These are phyloP conservation scores for Tylopilus sp. DNA, from an alignment of 1,284 basidiomycete genomes.

Conservation along the genomic window DNA sequence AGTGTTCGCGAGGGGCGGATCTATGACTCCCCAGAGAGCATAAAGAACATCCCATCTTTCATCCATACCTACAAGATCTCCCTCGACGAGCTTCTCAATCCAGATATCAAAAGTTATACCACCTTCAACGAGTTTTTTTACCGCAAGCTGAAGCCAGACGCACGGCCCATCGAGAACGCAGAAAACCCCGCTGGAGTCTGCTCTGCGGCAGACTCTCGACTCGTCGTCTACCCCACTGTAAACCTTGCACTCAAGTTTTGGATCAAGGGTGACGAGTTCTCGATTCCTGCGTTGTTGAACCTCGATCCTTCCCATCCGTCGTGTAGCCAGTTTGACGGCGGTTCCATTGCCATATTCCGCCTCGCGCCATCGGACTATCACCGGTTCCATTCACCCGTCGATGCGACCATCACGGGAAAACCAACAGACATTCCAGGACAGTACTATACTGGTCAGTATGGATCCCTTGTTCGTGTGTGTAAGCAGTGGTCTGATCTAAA, in stretches of 20 bases:
- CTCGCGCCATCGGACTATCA: conserved; percentile 98
- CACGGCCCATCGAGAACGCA: conserved; percentile 74
- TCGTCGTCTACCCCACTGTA: conserved; percentile 90
- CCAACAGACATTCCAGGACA: conserved; percentile 83
- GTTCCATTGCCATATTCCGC: conserved; percentile 82
- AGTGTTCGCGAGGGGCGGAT: conserved; percentile 64
- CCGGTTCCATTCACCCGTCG: conserved; percentile 91
- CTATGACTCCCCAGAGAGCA: conserved; percentile 85
- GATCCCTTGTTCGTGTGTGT: conserved; percentile 31
- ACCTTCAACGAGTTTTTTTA: conserved; percentile 93
- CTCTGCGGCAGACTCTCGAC: conserved; percentile 88
- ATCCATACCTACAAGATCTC: conserved; percentile 90
- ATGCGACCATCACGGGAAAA: conserved; percentile 76
- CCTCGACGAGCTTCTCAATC: conserved; percentile 79
- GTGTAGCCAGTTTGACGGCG: conserved; percentile 71
- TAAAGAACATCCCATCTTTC: conserved; percentile 81
- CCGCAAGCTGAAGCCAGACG: conserved; percentile 81
- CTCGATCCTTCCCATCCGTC: conserved; percentile 71
- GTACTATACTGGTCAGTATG: conserved; percentile 91
- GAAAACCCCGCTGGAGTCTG: conserved; percentile 79
- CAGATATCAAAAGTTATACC: no score
- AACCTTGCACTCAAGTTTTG: conserved; percentile 85
- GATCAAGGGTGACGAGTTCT: conserved; percentile 98
- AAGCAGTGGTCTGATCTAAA: not conserved
- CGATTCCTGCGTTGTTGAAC: conserved; percentile 76